These are phyloP conservation scores for Plasmopara muralis DNA, from an alignment of 352 stramenopile genomes.

Conservation along the genomic window DNA sequence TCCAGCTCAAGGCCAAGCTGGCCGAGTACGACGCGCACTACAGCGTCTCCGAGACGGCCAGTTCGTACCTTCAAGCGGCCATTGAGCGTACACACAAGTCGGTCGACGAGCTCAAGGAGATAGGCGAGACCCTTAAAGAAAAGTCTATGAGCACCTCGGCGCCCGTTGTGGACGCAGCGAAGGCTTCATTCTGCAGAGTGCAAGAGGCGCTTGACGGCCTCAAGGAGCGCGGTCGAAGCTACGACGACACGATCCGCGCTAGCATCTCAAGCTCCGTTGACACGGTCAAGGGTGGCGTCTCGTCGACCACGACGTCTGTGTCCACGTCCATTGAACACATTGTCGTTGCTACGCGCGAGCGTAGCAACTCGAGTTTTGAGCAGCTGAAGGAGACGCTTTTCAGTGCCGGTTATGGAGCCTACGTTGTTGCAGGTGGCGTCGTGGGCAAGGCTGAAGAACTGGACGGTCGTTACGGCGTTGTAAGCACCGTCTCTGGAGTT, in stretches of 20 bases:
- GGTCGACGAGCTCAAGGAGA: conserved; percentile 64
- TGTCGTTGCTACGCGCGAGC: conserved; percentile 45
- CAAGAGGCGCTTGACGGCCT: conserved; percentile 45
- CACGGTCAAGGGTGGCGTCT: conserved; percentile 37
- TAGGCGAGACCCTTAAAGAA: conserved; percentile 48
- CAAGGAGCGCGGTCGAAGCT: conserved; percentile 54
- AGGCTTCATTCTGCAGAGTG: conserved; percentile 49
- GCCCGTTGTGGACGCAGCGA: conserved; percentile 40
- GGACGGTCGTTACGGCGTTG: conserved; percentile 49
- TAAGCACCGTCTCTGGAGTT: conserved; percentile 40
- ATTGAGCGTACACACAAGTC: conserved; percentile 62
- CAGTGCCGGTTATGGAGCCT: conserved; percentile 43
- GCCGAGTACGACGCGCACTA: conserved; percentile 64
- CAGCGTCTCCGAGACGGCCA: conserved; percentile 65
- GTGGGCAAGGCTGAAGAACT: conserved; percentile 56
- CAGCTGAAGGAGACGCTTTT: conserved; percentile 50
- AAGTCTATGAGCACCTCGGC: conserved; percentile 45
- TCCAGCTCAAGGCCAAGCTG: conserved; percentile 39
- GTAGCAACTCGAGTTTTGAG: conserved; percentile 54
- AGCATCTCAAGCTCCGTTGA: conserved; percentile 35
- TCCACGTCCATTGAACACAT: conserved; percentile 67
- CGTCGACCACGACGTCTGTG: conserved; percentile 32
- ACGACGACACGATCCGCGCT: conserved; percentile 58
- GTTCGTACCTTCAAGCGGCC: conserved; percentile 52
- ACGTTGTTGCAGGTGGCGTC: conserved; percentile 44